phyloP scores from a whole-genome alignment of 768 basidiomycete genomes.

The Ephemerocybe angulata region DNA sequence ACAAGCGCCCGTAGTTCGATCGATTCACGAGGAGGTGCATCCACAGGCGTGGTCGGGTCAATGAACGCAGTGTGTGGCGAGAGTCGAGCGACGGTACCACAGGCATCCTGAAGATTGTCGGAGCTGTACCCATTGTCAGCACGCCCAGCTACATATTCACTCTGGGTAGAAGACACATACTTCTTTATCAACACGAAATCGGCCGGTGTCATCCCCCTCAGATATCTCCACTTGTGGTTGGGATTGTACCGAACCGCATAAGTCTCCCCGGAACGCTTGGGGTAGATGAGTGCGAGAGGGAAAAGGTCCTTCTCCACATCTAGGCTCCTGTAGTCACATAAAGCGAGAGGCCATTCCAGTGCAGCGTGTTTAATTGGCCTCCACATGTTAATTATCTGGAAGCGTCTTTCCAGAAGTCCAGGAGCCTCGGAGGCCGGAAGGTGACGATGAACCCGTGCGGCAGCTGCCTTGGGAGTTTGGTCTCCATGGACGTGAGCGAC shows the following conservation, averaged over 20 bases:
- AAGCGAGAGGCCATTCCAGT: conserved; percentile 35
- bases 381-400: conserved; percentile 49
- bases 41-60: conserved; percentile 49
- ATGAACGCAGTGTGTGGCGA: conserved; percentile 61
- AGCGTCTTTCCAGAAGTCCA: conserved; percentile 35
- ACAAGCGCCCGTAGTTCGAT: conserved; percentile 61
- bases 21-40: conserved; percentile 48
- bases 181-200: conserved; percentile 54
- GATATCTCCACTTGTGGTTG: conserved; percentile 50
- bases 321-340: conserved; percentile 41
- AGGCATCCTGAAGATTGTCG: conserved; percentile 32
- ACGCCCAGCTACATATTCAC: no score
- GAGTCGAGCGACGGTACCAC: conserved; percentile 49
- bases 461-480: conserved; percentile 33
- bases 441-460: conserved; percentile 36
- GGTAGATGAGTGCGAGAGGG: conserved; percentile 42
- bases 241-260: conserved; percentile 42
- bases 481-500: conserved; percentile 34
- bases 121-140: conserved; percentile 13
- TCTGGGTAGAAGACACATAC: conserved; percentile 26
- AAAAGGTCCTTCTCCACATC: conserved; percentile 38
- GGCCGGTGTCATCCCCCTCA: conserved; percentile 41
- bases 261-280: conserved; percentile 50
- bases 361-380: conserved; percentile 38
- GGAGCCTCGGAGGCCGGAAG: conserved; percentile 34